Evolutionary conservation across 352 stramenopile species (phyloP).

Genomic region (Globisporangium mamillatum): DNA sequence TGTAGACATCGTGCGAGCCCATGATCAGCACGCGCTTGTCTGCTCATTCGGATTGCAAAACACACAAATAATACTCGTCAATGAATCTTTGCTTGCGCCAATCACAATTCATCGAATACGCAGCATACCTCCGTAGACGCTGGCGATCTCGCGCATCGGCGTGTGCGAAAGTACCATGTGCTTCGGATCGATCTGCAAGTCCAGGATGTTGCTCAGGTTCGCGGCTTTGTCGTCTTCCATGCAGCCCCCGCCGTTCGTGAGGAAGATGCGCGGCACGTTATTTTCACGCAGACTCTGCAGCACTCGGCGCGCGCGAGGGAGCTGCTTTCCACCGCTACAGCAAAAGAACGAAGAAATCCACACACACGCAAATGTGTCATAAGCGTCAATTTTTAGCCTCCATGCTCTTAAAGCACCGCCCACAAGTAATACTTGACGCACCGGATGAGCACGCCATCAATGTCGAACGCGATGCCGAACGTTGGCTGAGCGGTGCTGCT

Average conservation of each 20-base stretch:
- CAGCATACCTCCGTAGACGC: constrained; percentile 48
- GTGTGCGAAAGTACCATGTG: constrained; percentile 89
- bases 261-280: constrained; percentile 84
- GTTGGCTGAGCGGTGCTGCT: constrained; percentile 18
- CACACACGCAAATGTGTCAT: background rate
- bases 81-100: background rate
- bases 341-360: background rate
- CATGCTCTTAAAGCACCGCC: background rate
- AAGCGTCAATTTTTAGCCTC: background rate
- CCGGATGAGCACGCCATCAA: constrained; percentile 90
- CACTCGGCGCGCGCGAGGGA: constrained; percentile 65
- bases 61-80: background rate
- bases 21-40: constrained; percentile 86
- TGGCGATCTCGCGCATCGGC: constrained; percentile 79
- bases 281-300: constrained; percentile 60
- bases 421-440: constrained; percentile 12
- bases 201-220: constrained; percentile 60
- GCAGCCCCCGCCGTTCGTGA: constrained; percentile 89
- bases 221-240: constrained; percentile 84
- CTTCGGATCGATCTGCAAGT: constrained; percentile 56
- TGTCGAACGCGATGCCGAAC: constrained; percentile 90
- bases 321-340: constrained; percentile 55
- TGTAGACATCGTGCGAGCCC: constrained; percentile 79
- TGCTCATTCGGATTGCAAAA: constrained; percentile 9
- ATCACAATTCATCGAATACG: background rate